Base-by-base conservation (phyloP, 2,329 filamentous ascomycete genomes). In the Elsinoe fawcettii region DNA sequence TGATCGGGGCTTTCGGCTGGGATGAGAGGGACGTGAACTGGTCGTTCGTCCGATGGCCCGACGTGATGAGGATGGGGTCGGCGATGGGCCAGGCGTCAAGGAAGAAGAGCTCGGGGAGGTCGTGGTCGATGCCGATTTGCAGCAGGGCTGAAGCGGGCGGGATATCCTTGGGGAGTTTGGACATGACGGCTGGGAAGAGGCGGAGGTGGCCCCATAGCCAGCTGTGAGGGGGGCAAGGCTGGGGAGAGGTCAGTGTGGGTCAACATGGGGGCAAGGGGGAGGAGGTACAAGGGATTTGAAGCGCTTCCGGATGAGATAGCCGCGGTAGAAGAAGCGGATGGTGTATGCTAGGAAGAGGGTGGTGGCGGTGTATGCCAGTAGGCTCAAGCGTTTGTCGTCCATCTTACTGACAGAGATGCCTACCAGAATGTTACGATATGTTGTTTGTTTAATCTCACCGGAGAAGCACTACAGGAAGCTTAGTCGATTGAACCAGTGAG, bases 81-180 rank as follows among this genome's bases (percentile, higher is more conserved):
- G 65, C 67, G 5, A 73, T 39, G 0, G 75, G 75, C 74, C 74
- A 78, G 2, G 73, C 57, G 59, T 78, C 75, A 3, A 77, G 54
- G 59, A 76, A 77, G 63, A 73, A 77, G 23, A 71, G 60, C 6
- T 70, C 66, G 4, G 63, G 64, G 2, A 74, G 63, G 18, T 71
- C 58, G 58, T 73, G 73, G 44, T 69, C 64, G 34, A 70, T 66
- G 32, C 66, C 65, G 34, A 76, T 63, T 11, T 68, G 66, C 1
- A 68, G 66, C 18, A 69, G 59, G 36, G 65, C 63, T 18, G 62
- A 34, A 16, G 20, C 18, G n/a, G 49, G 49, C 2, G 49, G 30
- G 7, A 36, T 37, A 8, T 39, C 34, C 4, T 37, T 36, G n/a
- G 49, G 49, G 18, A 53, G 18, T 22, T 53, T 53, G 8, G 11